Evolutionary conservation across 495 filamentous ascomycete genomes (phyloP).

Genomic region (Amniculicola lignicola): DNA sequence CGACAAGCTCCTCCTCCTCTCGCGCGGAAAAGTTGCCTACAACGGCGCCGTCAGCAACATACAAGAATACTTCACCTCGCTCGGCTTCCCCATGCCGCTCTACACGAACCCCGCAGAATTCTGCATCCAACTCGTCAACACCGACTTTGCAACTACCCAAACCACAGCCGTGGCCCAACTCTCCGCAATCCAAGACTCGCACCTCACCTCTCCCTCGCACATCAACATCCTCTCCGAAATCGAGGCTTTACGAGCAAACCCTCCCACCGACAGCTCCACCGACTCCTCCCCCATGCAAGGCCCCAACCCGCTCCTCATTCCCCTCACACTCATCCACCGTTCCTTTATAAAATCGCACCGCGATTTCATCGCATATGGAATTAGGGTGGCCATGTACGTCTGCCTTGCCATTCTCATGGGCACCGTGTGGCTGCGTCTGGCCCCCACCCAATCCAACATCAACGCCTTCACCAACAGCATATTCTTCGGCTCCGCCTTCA

Average conservation of each 20-base stretch:
- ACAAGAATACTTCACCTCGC: slow-evolving; percentile 54
- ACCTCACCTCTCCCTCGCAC: slow-evolving; percentile 40
- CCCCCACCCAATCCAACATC: slow-evolving; percentile 62
- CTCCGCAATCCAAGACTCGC: slow-evolving; percentile 45
- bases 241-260: neutral
- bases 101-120: slow-evolving; percentile 77
- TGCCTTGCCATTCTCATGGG: slow-evolving; percentile 86
- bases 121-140: slow-evolving; percentile 70
- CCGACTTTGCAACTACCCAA: slow-evolving; percentile 60
- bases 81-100: slow-evolving; percentile 58
- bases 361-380: slow-evolving; percentile 77
- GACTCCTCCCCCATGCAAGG: slow-evolving; percentile 13
- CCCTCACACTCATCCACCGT: slow-evolving; percentile 61
- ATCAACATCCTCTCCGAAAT: slow-evolving; percentile 9
- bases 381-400: slow-evolving; percentile 77
- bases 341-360: slow-evolving; percentile 76
- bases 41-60: slow-evolving; percentile 58
- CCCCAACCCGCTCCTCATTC: slow-evolving; percentile 42
- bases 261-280: neutral
- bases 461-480: slow-evolving; percentile 78
- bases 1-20: slow-evolving; percentile 72
- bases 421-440: slow-evolving; percentile 74
- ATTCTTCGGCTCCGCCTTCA: slow-evolving; percentile 80
- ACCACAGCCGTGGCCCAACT: slow-evolving; percentile 43
- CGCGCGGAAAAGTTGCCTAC: slow-evolving; percentile 64